These are phyloP conservation scores for Hydnum rufescens DNA, from an alignment of 768 basidiomycete genomes.

Conservation along the genomic window DNA sequence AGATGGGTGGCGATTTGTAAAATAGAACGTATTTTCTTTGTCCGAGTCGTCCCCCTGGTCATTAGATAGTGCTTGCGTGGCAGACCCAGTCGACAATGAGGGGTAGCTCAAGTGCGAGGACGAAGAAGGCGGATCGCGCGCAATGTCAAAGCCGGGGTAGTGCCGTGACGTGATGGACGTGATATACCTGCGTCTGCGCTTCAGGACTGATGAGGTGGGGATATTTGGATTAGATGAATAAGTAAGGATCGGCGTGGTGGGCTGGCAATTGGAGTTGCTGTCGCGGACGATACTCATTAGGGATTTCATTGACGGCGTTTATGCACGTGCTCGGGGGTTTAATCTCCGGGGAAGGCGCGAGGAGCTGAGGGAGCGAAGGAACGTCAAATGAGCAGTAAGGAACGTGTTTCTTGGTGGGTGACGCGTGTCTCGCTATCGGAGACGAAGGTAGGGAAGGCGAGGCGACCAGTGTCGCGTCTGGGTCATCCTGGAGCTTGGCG, in stretches of 20 bases:
- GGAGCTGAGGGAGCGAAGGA: not conserved
- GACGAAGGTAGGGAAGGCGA: no score
- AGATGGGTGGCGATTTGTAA: no score
- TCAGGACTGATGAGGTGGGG: not conserved
- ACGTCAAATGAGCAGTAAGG: not conserved
- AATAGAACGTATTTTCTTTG: no score
- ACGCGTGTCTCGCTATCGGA: no score
- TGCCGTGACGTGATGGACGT: not conserved
- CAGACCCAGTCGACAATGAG: no score
- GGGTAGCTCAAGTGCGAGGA: no score
- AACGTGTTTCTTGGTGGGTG: no score
- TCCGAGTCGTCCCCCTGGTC: no score
- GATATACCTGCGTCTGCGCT: not conserved
- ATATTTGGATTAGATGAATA: not conserved
- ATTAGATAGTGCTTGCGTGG: no score
- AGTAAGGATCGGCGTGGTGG: not conserved
- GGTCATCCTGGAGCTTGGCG: no score
- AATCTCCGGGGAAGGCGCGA: not conserved
- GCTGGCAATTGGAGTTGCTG: no score
- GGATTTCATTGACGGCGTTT: not conserved
- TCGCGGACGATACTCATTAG: not conserved
- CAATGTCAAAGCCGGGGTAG: conserved; percentile 1
- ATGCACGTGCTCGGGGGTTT: not conserved
- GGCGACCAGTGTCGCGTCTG: no score
- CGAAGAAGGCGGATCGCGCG: not conserved